A percentile compares a stretch with the other conserved stretches of the same genome.
Evolutionary conservation across 2,329 filamentous ascomycete genomes (phyloP).

Genomic region (Chaetomium olivaceum): DNA sequence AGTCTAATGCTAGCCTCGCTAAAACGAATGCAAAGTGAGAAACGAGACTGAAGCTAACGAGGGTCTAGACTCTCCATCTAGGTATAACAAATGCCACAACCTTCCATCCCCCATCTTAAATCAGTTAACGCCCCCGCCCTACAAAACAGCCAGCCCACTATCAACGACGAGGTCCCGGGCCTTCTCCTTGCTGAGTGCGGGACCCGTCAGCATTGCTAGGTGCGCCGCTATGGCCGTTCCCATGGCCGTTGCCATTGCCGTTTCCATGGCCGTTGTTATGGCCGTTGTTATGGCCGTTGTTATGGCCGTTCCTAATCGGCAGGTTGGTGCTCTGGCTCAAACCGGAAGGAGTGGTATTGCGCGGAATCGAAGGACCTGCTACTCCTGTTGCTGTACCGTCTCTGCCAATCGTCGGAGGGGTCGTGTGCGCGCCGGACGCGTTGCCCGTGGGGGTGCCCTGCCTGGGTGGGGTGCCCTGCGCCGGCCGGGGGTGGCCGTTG

Average conservation of each 20-base stretch:
- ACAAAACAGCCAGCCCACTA: not conserved
- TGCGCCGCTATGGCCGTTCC: not conserved
- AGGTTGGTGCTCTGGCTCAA: not conserved
- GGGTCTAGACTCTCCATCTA: no score
- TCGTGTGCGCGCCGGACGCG: not conserved
- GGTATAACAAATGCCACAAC: not conserved
- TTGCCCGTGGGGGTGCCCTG: not conserved
- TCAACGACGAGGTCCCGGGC: not conserved
- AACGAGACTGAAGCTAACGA: not conserved
- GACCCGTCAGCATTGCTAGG: not conserved
- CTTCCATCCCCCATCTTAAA: not conserved
- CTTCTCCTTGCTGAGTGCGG: not conserved
- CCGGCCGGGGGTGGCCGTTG: not conserved
- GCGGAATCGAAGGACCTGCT: not conserved
- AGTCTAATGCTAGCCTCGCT: no score
- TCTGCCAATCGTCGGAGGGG: not conserved
- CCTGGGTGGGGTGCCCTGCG: not conserved
- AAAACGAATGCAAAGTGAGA: not conserved
- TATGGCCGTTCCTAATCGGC: not conserved
- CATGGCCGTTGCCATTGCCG: not conserved
- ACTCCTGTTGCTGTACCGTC: not conserved
- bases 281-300: not conserved
- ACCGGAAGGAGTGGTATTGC: not conserved
- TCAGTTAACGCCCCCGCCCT: not conserved
- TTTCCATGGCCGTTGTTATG: not conserved